Evolutionary conservation across 345 rosid species (phyloP), one percentile per base, ranked within the genome.

Genomic region (Cardamine resedifolia): DNA sequence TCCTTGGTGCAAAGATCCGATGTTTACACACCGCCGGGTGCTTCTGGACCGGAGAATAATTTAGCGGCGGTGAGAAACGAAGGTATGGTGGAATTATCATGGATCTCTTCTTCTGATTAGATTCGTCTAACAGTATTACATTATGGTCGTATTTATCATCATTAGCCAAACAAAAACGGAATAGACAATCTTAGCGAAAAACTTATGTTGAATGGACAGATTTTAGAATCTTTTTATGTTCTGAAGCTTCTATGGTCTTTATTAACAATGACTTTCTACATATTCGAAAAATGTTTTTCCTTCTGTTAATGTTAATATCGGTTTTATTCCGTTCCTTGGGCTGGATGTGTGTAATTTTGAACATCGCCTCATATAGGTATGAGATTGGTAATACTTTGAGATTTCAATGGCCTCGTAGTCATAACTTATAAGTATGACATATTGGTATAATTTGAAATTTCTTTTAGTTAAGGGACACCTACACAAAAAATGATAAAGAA

Each of bases 51-150:
- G 7, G 85, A 77, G 71, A 80, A 74, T 57, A 88, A 81, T 43
- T 0, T 58, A 58, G 31, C 59, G 27, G 49, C 53, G 2, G 43
- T 44, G 50, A 62, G 74, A 85, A 92, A 88, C 76, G 72, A 76
- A 76, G 72, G 80, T 76, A 87, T 79, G 88, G 81, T 90, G 81
- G 98, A 87, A 70, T 55, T 75, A 55, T 84, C 96, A 16, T 92
- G 98, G 96, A 85, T 87, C 66, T 90, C 97, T 73, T 85, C 96
- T n/a, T 86, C 93, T 45, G 76, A 77, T 75, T 90, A 83, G 80
- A 6, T 10, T 51, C 18, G 1, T 45, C 57, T 47, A 72, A 59
- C 73, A 14, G 38, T 43, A 50, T 49, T 76, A 57, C 28, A 10
- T 30, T 30, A 50, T 72, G 36, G 53, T 74, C n/a, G 18, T 63